Evolutionary conservation across 139 green algal genomes (phyloP), one percentile per base, ranked within the genome.

Genomic region (Penium margaritaceum): DNA sequence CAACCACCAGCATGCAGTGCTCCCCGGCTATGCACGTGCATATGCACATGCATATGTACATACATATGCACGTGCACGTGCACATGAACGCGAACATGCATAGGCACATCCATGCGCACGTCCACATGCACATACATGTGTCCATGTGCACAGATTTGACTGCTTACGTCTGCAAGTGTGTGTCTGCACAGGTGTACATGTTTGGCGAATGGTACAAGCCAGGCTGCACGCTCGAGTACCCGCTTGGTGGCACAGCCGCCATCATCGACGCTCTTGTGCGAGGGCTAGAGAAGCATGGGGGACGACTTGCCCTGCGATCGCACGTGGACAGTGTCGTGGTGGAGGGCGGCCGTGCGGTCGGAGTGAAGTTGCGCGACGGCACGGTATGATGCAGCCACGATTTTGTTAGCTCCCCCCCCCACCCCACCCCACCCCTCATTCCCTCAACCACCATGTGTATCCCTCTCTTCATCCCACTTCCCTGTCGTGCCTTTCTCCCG

Each of bases 221-320:
- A 36, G 75, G 75, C 2, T 75, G 75, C 29, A 67, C 34, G 35
- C 70, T 88, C 4, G 92, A 99, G 78, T 99, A 96, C 74, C 94
- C 94, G 0, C 64, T 88, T 0, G 94, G 94, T 3, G 94, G 94
- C 32, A 88, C 82, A 46, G 80, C 89, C 62, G 94, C 89, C 19
- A 89, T 99, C 76, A 88, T 95, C 27, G 76, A 91, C 44, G 90
- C 89, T 0, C 86, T 99, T 1, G 87, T 96, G 15, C 86, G 84
- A 61, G 90, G 91, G 14, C n/a, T 98, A 51, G 84, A 91, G 70
- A 95, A 95, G 82, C 73, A 87, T 37, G 91, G 92, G 12, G 94
- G 94, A 1, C 60, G 81, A 15, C 55, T 99, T 53, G 36, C 87
- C 66, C 75, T 95, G 2, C 14, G 29, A 75, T 80, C 74, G 3